phyloP scores from a whole-genome alignment of 2,329 filamentous ascomycete species.

The Phyllosticta citribraziliensis region DNA sequence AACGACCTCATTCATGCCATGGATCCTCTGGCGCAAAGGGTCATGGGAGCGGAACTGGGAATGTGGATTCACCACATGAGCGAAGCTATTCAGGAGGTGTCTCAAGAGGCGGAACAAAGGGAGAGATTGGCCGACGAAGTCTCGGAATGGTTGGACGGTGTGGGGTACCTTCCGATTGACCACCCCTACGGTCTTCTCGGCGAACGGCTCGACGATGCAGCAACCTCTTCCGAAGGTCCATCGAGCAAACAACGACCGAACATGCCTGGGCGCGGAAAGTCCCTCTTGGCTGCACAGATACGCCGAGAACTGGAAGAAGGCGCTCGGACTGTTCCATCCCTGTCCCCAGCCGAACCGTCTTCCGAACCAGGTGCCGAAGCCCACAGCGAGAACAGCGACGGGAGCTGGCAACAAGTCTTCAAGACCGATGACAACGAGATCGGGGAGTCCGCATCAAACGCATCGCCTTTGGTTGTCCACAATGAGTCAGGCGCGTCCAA shows the following conservation, averaged over 20 bases:
- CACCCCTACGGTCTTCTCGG: not conserved
- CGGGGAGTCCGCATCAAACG: not conserved
- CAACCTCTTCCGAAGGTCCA: not conserved
- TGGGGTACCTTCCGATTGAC: not conserved
- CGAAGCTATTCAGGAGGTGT: not conserved
- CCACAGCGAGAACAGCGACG: conserved; percentile 27
- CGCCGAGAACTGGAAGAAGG: conserved; percentile 38
- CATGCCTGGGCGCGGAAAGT: conserved; percentile 37
- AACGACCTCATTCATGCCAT: not conserved
- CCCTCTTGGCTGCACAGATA: conserved; percentile 39
- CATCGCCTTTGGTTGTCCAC: not conserved
- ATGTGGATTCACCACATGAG: conserved; percentile 5
- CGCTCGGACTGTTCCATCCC: not conserved
- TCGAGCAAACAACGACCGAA: conserved; percentile 26
- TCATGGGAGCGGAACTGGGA: conserved; percentile 2
- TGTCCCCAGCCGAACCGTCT: not conserved
- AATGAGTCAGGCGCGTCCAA: not conserved
- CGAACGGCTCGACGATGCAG: not conserved
- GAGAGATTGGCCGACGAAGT: not conserved
- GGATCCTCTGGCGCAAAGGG: not conserved
- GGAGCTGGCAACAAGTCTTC: conserved; percentile 31
- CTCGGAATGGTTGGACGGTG: not conserved
- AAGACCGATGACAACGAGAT: conserved; percentile 14
- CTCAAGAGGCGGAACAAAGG: not conserved
- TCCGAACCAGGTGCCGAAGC: conserved; percentile 19